Evolutionary conservation across 495 filamentous ascomycete species (phyloP), one percentile per base, ranked within the genome.

Genomic region (Friedmanniomyces simplex): DNA sequence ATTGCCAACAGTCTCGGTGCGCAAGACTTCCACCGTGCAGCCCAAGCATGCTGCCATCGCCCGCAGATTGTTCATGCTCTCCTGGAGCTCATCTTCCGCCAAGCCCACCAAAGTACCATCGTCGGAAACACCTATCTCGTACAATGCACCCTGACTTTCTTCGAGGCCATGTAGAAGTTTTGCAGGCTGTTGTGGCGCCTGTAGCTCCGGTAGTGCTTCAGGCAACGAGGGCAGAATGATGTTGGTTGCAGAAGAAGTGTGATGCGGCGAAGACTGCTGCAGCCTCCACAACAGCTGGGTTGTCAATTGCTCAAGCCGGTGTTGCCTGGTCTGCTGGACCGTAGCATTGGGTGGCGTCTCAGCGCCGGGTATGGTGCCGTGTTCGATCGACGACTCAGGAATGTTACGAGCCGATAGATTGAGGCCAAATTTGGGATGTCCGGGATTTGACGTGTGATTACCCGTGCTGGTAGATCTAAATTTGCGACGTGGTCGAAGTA

Each of bases 41-140:
- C 93, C 94, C 26, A 98, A 72, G 69, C 87, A 95, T 6, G 84
- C 82, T 4, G 91, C 93, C 91, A 98, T 98, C 16, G 85, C 78
- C 54, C 84, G 80, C 12, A 98, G 73, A 51, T 85, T 95, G 25
- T 76, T 77, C 53, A 97, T 75, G 69, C 88, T 95, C 69, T 96
- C 91, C 51, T 94, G 82, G 71, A 98, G 74, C 70, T 97, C 93
- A 66, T 96, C 90, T 61, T 84, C 79, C 0, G 87, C 85, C n/a
- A 98, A 73, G 0, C 93, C 93, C 42, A 95, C 84, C 58, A 97
- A 84, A 0, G 84, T 88, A 14, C 93, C 93, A 72, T 96, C 91
- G 68, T 98, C 93, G 5, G 90, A 84, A 21, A 98, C 90, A 0
- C 93, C 93, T 66, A 98, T 94, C 71, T 98, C 94, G 58, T 98